A percentile compares a stretch with the other conserved stretches of the same genome.
These are phyloP conservation scores for Bipolaris zeicola DNA, from an alignment of 2,329 filamentous ascomycete species.

Conservation along the genomic window DNA sequence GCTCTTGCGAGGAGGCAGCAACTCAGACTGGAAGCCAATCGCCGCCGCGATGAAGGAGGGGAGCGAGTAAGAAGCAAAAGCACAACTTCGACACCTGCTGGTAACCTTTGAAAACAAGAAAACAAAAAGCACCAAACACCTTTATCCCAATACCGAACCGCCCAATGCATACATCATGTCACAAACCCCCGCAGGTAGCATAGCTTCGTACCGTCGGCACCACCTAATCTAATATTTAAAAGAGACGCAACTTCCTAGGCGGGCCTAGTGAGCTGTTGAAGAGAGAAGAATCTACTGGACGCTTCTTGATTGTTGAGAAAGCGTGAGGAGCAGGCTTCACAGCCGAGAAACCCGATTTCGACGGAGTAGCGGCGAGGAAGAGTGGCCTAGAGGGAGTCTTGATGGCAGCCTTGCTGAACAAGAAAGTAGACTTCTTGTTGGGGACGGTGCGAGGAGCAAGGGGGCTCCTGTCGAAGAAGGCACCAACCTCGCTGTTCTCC, in stretches of 20 bases:
- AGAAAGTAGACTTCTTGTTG: conserved; percentile 32
- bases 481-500: conserved; percentile 46
- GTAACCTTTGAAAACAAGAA: background rate
- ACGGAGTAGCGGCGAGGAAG: conserved; percentile 32
- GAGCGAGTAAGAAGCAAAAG: background rate
- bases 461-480: conserved; percentile 47
- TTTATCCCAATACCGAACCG: background rate
- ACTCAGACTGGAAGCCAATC: conserved; percentile 23
- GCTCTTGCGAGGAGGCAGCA: conserved; percentile 22
- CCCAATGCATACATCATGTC: conserved; percentile 6
- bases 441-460: conserved; percentile 49
- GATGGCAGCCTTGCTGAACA: conserved; percentile 51
- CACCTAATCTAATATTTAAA: conserved; percentile 11
- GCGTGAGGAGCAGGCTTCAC: conserved; percentile 20
- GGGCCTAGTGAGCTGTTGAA: conserved; percentile 27
- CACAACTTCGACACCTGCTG: background rate
- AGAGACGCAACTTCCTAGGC: conserved; percentile 35
- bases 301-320: conserved; percentile 33
- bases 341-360: conserved; percentile 25
- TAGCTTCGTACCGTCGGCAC: background rate
- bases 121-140: background rate
- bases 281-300: conserved; percentile 22
- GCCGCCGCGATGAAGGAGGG: conserved; percentile 20
- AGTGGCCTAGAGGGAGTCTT: conserved; percentile 60
- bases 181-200: conserved; percentile 7